phyloP scores from a whole-genome alignment of 2,329 filamentous ascomycete genomes.

The Sphaceloma murrayae region DNA sequence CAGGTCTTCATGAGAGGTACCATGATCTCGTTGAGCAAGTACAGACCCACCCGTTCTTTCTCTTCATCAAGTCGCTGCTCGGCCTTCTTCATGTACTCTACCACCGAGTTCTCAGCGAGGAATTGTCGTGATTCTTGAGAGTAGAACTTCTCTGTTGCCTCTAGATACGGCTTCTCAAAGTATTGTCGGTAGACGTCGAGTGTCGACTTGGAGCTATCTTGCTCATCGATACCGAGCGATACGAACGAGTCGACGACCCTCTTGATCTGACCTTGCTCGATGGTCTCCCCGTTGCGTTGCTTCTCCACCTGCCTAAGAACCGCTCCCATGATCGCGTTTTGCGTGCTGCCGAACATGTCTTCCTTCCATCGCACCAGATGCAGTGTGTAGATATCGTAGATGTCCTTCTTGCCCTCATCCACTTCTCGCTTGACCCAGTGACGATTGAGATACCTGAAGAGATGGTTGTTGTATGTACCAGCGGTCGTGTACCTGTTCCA shows the following conservation, averaged over 20 bases:
- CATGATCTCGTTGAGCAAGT: constrained; percentile 84
- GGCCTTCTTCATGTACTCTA: constrained; percentile 99
- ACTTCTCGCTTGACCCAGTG: constrained; percentile 99
- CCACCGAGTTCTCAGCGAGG: constrained; percentile 90
- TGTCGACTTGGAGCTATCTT: constrained; percentile 85
- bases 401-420: constrained; percentile 95
- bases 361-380: constrained; percentile 93
- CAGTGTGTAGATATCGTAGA: constrained; percentile 95
- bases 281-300: constrained; percentile 93
- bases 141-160: constrained; percentile 77
- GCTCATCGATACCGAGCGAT: constrained; percentile 85
- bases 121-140: constrained; percentile 87
- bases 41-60: constrained; percentile 85
- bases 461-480: constrained; percentile 93
- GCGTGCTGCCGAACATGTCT: constrained; percentile 77
- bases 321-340: constrained; percentile 84
- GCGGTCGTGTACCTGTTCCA: constrained; percentile 94
- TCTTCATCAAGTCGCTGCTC: constrained; percentile 83
- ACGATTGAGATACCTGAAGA: constrained; percentile 91
- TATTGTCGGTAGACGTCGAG: constrained; percentile 87
- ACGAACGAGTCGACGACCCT: constrained; percentile 92
- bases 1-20: constrained; percentile 75
- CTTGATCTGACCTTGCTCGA: constrained; percentile 95
- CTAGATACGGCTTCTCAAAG: constrained; percentile 88
- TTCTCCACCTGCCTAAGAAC: constrained; percentile 94